phyloP scores from a whole-genome alignment of 352 stramenopile genomes.

The Albugo laibachii region DNA sequence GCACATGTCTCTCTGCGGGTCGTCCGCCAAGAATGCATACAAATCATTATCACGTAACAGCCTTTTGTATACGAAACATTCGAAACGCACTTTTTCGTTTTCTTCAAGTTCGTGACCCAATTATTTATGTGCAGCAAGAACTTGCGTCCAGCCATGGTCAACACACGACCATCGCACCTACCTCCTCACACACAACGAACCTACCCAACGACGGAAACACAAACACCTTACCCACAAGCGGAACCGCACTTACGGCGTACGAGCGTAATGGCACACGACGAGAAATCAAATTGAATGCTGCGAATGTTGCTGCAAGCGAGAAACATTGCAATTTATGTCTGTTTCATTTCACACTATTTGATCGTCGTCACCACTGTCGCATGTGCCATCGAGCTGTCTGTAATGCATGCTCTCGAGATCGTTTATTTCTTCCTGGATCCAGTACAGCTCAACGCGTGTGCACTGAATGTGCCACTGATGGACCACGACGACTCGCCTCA shows the following conservation, averaged over 20 bases:
- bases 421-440: slow-evolving; percentile 65
- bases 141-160: slow-evolving; percentile 1
- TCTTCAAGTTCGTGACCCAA: slow-evolving; percentile 54
- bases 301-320: slow-evolving; percentile 46
- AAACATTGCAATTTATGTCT: slow-evolving; percentile 80
- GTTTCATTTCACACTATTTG: slow-evolving; percentile 81
- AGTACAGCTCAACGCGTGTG: slow-evolving; percentile 79
- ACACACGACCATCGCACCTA: too few species aligned
- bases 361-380: slow-evolving; percentile 74
- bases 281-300: slow-evolving; percentile 19
- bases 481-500: slow-evolving; percentile 20
- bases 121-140: slow-evolving; percentile 56
- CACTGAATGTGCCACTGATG: slow-evolving; percentile 69
- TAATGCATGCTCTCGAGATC: slow-evolving; percentile 70
- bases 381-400: slow-evolving; percentile 79
- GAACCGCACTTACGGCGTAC: slow-evolving; percentile 12
- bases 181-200: too few species aligned
- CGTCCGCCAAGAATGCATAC: slow-evolving; percentile 42
- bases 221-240: slow-evolving; percentile 18
- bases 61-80: slow-evolving; percentile 78
- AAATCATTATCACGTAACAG: slow-evolving; percentile 79
- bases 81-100: slow-evolving; percentile 71
- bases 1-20: slow-evolving; percentile 60
- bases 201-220: slow-evolving; percentile 24
- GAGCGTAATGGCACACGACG: slow-evolving; percentile 4